Evolutionary conservation across 306 rosid genomes (phyloP), one percentile per base, ranked within the genome.

Genomic region (Dryas drummondii): DNA sequence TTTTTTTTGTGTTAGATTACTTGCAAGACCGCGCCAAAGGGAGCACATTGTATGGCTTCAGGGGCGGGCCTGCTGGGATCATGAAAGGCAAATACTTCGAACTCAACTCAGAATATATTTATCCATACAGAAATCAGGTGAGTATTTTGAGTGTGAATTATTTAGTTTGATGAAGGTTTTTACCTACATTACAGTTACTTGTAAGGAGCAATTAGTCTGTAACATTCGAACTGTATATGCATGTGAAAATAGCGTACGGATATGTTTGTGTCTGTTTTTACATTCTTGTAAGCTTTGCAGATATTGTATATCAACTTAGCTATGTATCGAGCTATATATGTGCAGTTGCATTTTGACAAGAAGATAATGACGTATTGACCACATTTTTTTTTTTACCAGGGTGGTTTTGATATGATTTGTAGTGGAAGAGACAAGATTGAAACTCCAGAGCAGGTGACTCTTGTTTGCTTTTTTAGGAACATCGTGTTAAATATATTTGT

Each of bases 381-480:
- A 0, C 0, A 52, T n/a, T 76, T 79, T 84, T 59, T 10, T 10
- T 68, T 84, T 78, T 74, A 63, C 46, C 88, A 96, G 98, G 99
- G 99, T 75, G 99, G 99, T 48, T 96, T 96, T 84, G 99, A 96
- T 86, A 96, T 96, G 97, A 96, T 96, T 69, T 79, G 96, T 70
- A 96, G 99, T 82, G 99, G 99, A 75, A 92, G 99, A 83, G 99
- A 96, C 90, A 96, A 96, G 84, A 92, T 96, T 82, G 99, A 96
- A 84, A 92, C 99, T 77, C 98, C 98, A 41, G 99, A 92, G 79
- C 99, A 96, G 97, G 99, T 90, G 75, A 70, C 41, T 73, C 47
- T 72, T 62, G 52, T 63, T 66, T 82, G 40, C 53, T 54, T 75
- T 44, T 70, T 54, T 13, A 68, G 65, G n/a, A 13, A 1, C 1